A percentile compares a stretch with the other conserved stretches of the same genome.
Evolutionary conservation across 495 filamentous ascomycete genomes (phyloP).

Genomic region (Trichoderma reesei): DNA sequence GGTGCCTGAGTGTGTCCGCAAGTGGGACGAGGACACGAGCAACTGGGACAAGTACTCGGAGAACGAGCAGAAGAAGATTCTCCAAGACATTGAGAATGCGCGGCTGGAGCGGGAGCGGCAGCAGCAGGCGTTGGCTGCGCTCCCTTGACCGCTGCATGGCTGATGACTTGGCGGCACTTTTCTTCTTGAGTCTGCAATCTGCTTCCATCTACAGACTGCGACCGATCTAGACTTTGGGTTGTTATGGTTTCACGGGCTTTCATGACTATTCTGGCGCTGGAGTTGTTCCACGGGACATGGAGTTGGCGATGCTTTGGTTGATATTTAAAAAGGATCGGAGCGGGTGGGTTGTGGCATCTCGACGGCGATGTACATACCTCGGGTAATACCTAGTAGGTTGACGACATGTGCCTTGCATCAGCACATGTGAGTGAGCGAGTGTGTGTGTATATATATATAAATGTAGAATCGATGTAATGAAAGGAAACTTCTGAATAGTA

Average conservation of each 20-base stretch:
- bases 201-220: background rate
- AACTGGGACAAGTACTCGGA: background rate
- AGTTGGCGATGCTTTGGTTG: background rate
- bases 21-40: conserved; percentile 44
- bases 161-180: background rate
- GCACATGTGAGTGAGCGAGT: no score
- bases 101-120: background rate
- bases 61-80: background rate
- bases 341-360: background rate
- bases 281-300: background rate
- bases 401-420: no score
- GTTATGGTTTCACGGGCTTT: background rate
- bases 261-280: background rate
- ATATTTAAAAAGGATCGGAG: background rate
- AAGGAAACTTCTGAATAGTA: no score
- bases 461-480: no score
- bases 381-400: no score
- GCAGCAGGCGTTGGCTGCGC: background rate
- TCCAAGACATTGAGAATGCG: background rate
- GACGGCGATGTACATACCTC: background rate
- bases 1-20: conserved; percentile 46
- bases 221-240: background rate
- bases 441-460: no score
- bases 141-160: background rate
- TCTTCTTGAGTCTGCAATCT: background rate